phyloP scores from a whole-genome alignment of 495 filamentous ascomycete species.

The Penicillium dipodomyicola region DNA sequence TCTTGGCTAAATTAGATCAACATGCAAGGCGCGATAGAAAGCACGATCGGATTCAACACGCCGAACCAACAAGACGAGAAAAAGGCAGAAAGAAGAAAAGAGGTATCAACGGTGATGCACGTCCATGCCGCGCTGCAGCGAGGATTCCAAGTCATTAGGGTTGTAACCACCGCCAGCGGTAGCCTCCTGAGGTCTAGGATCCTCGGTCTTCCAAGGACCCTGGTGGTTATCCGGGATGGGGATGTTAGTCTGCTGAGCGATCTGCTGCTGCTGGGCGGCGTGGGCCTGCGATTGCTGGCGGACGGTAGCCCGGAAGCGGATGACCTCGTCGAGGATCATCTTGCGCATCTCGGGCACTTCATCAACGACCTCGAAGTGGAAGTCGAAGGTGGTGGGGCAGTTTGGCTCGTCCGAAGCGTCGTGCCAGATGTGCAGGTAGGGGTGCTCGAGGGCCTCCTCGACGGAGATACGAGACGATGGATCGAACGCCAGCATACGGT shows the following conservation, averaged over 20 bases:
- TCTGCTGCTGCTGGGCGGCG: slow-evolving; percentile 42
- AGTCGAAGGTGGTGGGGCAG: slow-evolving; percentile 93
- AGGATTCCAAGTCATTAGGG: slow-evolving; percentile 71
- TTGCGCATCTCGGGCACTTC: slow-evolving; percentile 90
- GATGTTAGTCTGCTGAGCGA: slow-evolving; percentile 51
- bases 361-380: slow-evolving; percentile 94
- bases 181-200: slow-evolving; percentile 84
- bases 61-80: slow-evolving; percentile 4
- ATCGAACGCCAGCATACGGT: slow-evolving; percentile 97
- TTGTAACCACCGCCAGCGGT: slow-evolving; percentile 46
- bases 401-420: slow-evolving; percentile 92
- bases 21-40: slow-evolving; percentile 11
- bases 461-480: slow-evolving; percentile 87
- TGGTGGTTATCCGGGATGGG: slow-evolving; percentile 71
- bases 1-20: slow-evolving; percentile 17
- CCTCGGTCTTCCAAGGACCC: slow-evolving; percentile 72
- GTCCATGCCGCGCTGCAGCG: slow-evolving; percentile 80
- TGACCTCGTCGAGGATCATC: slow-evolving; percentile 95
- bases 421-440: slow-evolving; percentile 97
- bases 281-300: slow-evolving; percentile 60
- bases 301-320: slow-evolving; percentile 72
- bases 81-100: neutral
- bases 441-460: slow-evolving; percentile 91
- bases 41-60: slow-evolving; percentile 8
- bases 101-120: slow-evolving; percentile 37